Evolutionary conservation across 2,329 filamentous ascomycete genomes (phyloP), one percentile per base, ranked within the genome.

Genomic region (Xylariales sp.): DNA sequence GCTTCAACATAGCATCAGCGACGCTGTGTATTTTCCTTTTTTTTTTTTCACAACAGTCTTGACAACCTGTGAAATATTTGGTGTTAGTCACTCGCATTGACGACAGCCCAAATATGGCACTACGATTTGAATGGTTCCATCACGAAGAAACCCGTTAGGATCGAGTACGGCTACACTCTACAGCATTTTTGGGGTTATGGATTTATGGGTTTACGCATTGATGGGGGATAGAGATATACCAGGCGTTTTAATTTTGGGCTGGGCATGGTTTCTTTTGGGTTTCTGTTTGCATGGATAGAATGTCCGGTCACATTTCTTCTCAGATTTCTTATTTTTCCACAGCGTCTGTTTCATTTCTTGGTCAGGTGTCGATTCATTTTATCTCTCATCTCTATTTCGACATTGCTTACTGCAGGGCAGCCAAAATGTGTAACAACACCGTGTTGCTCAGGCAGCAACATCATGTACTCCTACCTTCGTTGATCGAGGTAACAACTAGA

Each of bases 211-310:
- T 62, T 49, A 69, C 55, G 70, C 65, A 73, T 67, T 67, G 64
- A 63, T 41, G 30, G 57, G 61, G 53, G 49, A 53, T 62, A 61
- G 62, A 65, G 59, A 71, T 72, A 72, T 71, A 69, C 69, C 68
- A 71, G 72, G 71, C 70, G 71, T 73, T 72, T 62, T 48, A 41
- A 23, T 23, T 23, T 28, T 36, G 23, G 63, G 52, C 10, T 61
- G 48, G 53, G 32, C 10, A 43, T 53, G 62, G 50, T 54, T 58
- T 59, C 1, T 61, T 23, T 23, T 12, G 45, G 63, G 36, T 46
- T 49, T 67, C 28, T 49, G n/a, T 57, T 69, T 64, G 50, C 50
- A 53, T 62, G 55, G 56, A 50, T 64, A 65, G 56, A 59, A 45
- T 70, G 46, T 66, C 55, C 34, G 50, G 56, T 53, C 49, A 41